A percentile compares a stretch with the other conserved stretches of the same genome.
Conservation (phyloP, 2,329 filamentous ascomycete genomes). For the Trichoderma atrobrunneum region DNA sequence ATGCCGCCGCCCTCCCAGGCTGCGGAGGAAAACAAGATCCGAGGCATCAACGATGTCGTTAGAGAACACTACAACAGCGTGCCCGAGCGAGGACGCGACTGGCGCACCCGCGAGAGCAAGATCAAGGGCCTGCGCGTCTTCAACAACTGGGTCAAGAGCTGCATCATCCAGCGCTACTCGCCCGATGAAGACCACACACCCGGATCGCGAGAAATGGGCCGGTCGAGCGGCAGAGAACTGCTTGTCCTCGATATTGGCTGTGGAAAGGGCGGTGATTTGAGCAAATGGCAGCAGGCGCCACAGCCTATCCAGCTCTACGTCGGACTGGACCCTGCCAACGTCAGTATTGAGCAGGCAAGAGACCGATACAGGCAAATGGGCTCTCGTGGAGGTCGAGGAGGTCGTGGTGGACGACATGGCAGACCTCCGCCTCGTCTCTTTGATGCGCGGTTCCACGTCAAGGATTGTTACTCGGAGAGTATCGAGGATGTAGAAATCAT, state of each 20-base stretch:
- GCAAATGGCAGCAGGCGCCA: constrained; percentile 95
- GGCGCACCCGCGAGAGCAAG: constrained; percentile 88
- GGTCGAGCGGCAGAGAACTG: constrained; percentile 57
- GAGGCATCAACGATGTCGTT: constrained; percentile 76
- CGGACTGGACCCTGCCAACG: constrained; percentile 86
- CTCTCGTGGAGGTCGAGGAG: constrained; percentile 55
- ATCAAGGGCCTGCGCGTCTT: constrained; percentile 93
- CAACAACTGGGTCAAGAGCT: constrained; percentile 99
- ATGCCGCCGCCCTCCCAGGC: constrained; percentile 34
- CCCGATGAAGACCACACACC: constrained; percentile 71
- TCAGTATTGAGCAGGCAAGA: constrained; percentile 86
- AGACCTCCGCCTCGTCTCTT: constrained; percentile 61
- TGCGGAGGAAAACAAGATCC: constrained; percentile 40
- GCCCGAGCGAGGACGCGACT: constrained; percentile 87
- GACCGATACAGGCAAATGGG: constrained; percentile 77
- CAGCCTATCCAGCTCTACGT: constrained; percentile 90
- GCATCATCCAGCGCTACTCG: constrained; percentile 94
- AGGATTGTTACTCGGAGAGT: constrained; percentile 87
- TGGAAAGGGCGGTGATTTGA: constrained; percentile 91
- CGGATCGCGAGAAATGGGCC: constrained; percentile 53
- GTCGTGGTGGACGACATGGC: constrained; percentile 48
- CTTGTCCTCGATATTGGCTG: constrained; percentile 92
- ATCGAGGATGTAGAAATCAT: constrained; percentile 80
- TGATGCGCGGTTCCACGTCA: constrained; percentile 81
- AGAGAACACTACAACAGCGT: constrained; percentile 95